Evolutionary conservation across 257 asterid species (phyloP), one percentile per base, ranked within the genome.

Genomic region (Solanum medicagineum): DNA sequence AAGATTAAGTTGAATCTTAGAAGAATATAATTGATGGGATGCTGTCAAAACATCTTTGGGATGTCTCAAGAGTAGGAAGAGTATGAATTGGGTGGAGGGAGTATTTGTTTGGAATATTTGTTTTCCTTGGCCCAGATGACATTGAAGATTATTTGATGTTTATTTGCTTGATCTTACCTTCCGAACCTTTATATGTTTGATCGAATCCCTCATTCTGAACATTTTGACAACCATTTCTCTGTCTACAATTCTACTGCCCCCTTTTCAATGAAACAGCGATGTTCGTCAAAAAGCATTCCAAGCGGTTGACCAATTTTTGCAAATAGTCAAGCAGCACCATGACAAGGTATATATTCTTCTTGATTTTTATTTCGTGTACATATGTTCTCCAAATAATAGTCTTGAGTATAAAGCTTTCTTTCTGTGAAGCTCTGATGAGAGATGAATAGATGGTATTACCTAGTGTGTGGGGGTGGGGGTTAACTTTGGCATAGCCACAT

Each of bases 261-360:
- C 14, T 74, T 86, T 69, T 81, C 81, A 36, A 68, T 53, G 87
- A 59, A 81, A 63, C 92, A 96, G 99, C 83, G 98, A 96, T 62
- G 98, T 96, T 79, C 94, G 98, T 82, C 90, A 93, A 66, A 94
- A 96, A 90, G 98, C 98, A 85, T 95, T 93, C 88, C 92, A 94
- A 93, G 98, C 98, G 13, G 98, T 94, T 86, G 99, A 96, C 83
- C 99, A 95, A 77, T 96, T 96, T 89, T 85, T 96, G 94, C 98
- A 94, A 85, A 75, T 94, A 88, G 95, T 96, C 93, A 96, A 91
- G 87, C 97, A 95, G 83, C 83, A 87, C 85, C 90, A 93, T 81
- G 97, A 94, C 45, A 94, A 94, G 98, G 99, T 96, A 75, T 83
- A 92, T 83, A 29, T 53, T 47, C 32, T 1, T 24, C 42, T 47